Conservation (phyloP, 2,329 filamentous ascomycete species). For the Paecilomyces niveus region DNA sequence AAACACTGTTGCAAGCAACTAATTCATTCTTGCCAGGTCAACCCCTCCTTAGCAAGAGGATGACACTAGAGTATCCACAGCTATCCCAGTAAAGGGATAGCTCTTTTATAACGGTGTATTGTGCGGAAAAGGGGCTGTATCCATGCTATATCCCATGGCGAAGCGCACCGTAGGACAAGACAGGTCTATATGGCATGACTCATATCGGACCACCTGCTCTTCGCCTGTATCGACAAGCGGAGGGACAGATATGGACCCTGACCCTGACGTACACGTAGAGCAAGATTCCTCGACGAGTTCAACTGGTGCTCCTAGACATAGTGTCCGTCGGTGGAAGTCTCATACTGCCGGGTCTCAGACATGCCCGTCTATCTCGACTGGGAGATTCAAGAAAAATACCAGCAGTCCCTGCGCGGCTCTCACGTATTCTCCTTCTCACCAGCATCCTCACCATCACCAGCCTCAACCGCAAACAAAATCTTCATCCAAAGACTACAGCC, state of each 20-base stretch:
- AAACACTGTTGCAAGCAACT: too few species aligned
- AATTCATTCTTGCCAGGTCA: too few species aligned
- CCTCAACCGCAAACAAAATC: constrained; percentile 50
- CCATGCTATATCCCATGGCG: too few species aligned
- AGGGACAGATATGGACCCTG: not conserved
- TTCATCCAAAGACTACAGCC: constrained; percentile 60
- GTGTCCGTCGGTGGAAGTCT: not conserved
- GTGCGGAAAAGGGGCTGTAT: not conserved
- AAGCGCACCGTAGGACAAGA: not conserved
- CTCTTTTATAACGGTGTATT: not conserved
- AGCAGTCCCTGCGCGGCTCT: not conserved
- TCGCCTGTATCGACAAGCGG: not conserved
- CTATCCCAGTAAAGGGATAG: not conserved
- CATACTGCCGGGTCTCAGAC: not conserved
- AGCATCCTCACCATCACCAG: constrained; percentile 21
- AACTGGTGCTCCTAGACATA: not conserved
- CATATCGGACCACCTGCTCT: not conserved
- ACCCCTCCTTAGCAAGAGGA: not conserved
- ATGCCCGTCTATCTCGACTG: not conserved
- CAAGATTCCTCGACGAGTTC: not conserved
- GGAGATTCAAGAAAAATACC: not conserved
- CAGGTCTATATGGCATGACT: not conserved
- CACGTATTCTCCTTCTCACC: not conserved
- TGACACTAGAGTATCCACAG: not conserved
- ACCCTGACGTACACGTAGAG: not conserved